These are phyloP conservation scores for Cutaneotrichosporon sp. DNA, from an alignment of 1,284 basidiomycete species.

Conservation along the genomic window DNA sequence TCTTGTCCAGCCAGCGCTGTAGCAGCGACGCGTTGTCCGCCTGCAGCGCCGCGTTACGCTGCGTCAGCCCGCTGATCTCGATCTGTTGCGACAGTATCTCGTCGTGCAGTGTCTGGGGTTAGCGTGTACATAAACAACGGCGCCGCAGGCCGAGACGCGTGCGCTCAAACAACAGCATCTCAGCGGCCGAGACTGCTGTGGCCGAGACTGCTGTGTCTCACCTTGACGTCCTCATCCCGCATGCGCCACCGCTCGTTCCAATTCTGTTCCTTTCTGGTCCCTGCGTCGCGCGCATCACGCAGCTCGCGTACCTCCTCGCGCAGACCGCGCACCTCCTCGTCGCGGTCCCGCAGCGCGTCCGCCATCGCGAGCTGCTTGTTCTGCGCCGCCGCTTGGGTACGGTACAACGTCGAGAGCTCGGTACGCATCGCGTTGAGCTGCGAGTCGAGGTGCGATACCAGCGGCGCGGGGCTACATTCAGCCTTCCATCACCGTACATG, in stretches of 20 bases:
- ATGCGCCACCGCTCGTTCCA: constrained; percentile 79
- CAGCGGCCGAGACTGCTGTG: too few relatives aligned
- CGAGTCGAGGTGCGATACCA: constrained; percentile 83
- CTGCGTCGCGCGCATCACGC: constrained; percentile 62
- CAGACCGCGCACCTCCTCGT: constrained; percentile 73
- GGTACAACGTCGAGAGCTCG: constrained; percentile 89
- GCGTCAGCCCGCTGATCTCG: constrained; percentile 81
- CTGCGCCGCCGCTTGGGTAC: constrained; percentile 75
- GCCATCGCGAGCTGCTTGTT: constrained; percentile 93
- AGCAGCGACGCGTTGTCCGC: constrained; percentile 91
- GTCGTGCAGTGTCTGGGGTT: constrained; percentile 76
- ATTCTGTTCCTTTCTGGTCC: constrained; percentile 50
- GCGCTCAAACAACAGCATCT: too few relatives aligned
- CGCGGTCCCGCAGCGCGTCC: constrained; percentile 86
- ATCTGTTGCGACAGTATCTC: constrained; percentile 85
- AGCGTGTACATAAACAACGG: too few relatives aligned
- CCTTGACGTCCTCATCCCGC: constrained; percentile 84
- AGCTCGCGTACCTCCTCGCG: constrained; percentile 78
- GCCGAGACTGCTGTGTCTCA: constrained; percentile 48
- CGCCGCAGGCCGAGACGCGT: too few relatives aligned
- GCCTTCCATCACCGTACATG: neutral
- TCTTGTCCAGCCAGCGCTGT: constrained; percentile 91
- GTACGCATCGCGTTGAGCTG: constrained; percentile 85
- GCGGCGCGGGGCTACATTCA: constrained; percentile 46
- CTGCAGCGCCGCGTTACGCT: constrained; percentile 74